Evolutionary conservation across 176 grass and related monocot species (phyloP).

Genomic region (Ensete ventricosum): DNA sequence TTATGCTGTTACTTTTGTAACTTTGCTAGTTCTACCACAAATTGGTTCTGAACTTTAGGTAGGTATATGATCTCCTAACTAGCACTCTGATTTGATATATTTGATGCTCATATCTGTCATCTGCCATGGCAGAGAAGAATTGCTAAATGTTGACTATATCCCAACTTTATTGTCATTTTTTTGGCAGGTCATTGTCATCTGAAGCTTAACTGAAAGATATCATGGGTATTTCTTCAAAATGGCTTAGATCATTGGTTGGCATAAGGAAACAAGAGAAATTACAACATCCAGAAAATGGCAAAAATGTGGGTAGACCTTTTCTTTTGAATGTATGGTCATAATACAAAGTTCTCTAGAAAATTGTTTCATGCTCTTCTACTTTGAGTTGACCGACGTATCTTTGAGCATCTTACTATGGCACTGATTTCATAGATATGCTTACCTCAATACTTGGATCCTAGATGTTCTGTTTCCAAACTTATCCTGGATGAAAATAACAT

Average conservation of each 20-base stretch:
- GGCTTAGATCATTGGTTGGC: constrained; percentile 11
- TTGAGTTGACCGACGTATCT: neutral
- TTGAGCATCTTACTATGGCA: neutral
- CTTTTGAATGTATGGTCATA: neutral
- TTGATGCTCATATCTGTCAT: neutral
- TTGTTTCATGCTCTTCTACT: neutral
- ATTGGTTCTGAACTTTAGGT: no score
- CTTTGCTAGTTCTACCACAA: neutral
- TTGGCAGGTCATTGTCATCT: neutral
- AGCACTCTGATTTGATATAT: neutral
- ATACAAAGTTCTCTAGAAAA: neutral
- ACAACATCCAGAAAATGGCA: neutral
- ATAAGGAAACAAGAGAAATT: constrained; percentile 12
- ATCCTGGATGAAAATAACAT: no score
- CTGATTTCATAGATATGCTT: no score
- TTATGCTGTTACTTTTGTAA: neutral
- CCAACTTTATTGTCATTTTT: constrained; percentile 2
- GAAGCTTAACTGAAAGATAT: neutral
- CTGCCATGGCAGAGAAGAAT: neutral
- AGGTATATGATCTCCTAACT: no score
- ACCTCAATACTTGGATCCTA: no score
- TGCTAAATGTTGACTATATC: neutral
- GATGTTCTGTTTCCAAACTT: no score
- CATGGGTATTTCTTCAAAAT: constrained; percentile 9
- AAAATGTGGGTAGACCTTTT: neutral